Evolutionary conservation across 257 asterid species (phyloP).

Genomic region (Solanum chiquidenum): DNA sequence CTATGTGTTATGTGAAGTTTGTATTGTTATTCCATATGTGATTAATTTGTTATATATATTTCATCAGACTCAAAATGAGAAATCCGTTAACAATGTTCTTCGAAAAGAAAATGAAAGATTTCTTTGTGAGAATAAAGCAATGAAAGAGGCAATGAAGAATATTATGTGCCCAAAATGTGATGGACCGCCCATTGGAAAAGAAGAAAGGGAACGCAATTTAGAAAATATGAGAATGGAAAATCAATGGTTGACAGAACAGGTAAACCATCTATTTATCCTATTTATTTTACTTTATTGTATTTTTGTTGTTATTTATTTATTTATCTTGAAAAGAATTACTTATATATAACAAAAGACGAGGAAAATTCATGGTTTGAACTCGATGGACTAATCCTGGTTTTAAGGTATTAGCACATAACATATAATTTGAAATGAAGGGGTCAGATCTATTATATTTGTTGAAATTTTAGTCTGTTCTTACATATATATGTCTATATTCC

Average conservation of each 20-base stretch:
- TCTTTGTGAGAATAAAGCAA: conserved; percentile 42
- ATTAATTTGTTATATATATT: neutral
- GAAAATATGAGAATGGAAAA: conserved; percentile 41
- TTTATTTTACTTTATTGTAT: neutral
- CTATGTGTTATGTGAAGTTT: neutral
- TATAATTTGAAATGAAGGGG: neutral
- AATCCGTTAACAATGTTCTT: conserved; percentile 38
- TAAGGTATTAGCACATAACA: too few species aligned
- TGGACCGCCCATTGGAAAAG: conserved; percentile 23
- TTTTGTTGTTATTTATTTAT: neutral
- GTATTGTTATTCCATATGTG: neutral
- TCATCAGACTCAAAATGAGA: conserved; percentile 42
- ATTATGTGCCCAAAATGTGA: conserved; percentile 30
- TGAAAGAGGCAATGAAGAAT: conserved; percentile 37
- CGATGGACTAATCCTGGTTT: too few species aligned
- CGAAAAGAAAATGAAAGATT: conserved; percentile 41
- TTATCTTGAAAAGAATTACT: neutral
- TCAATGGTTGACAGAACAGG: conserved; percentile 43
- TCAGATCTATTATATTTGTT: neutral
- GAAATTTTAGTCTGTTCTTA: neutral
- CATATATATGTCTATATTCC: neutral
- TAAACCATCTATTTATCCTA: neutral
- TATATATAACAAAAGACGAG: neutral
- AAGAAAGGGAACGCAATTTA: conserved; percentile 19
- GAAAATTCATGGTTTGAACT: neutral